Evolutionary conservation across 139 green algal genomes (phyloP), one percentile per base, ranked within the genome.

Genomic region (Micractinium conductrix): DNA sequence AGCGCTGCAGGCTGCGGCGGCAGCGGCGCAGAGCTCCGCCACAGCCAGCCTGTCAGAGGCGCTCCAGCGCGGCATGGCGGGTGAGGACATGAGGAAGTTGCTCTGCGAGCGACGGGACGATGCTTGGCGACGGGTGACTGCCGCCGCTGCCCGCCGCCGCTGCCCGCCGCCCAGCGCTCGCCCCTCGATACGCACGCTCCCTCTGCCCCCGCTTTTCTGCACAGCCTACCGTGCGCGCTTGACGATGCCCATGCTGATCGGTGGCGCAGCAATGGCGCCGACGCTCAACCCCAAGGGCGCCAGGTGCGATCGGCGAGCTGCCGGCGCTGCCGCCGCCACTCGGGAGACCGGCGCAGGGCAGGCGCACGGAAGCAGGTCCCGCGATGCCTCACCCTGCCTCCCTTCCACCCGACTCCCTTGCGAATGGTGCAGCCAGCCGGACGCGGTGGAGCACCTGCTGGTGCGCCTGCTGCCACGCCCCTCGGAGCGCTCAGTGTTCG

Each of bases 401-500:
- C 10, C 10, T 24, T 16, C 10, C 48, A 28, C 65, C 22, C 33
- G 24, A 45, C 35, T 30, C 17, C n/a, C 74, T 30, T 7, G 2
- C 8, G n/a, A 0, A 4, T 1, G 7, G 9, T 72, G 63, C 78
- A 74, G 78, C 62, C 86, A 93, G 82, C 40, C 85, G 0, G 83
- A 79, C 42, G 75, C 87, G 6, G 87, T 92, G 3, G 93, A 96
- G 43, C 55, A 60, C 8, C 68, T 94, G 83, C 79, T 98, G 14
- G 53, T 98, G 33, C 86, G 94, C 3, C n/a, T 86, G 38, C 85
- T 98, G 17, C 91, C 91, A 1, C 83, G 89, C 26, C 86, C 90
- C 17, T 85, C 74, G 9, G 26, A 40, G 12, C n/a, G 67, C 19
- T 90, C 30, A 30, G 48, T 96, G 1, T 89, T 86, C 43, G 69